phyloP scores from a whole-genome alignment of 2,329 filamentous ascomycete genomes.

The Oidium heveae region DNA sequence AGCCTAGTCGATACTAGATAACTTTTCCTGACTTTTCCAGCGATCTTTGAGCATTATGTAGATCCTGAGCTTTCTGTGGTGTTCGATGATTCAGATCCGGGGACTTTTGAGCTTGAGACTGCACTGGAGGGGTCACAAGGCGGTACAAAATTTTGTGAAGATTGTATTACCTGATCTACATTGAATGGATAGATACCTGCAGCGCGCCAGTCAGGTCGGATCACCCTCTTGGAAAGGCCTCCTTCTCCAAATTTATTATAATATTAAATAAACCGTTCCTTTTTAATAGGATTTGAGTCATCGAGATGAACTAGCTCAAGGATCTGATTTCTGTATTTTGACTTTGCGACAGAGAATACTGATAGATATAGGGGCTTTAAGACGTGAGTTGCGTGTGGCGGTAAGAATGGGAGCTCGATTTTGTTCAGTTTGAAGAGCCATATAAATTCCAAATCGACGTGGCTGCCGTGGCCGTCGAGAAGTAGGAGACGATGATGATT shows the following conservation, averaged over 20 bases:
- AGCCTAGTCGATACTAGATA: no score
- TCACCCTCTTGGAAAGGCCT: background rate
- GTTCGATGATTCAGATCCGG: no score
- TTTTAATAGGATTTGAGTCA: background rate
- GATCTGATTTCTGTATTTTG: background rate
- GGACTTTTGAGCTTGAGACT: no score
- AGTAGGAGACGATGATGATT: background rate
- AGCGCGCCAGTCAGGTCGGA: background rate
- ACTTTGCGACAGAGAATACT: background rate
- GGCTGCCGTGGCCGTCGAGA: background rate
- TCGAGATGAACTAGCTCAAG: background rate
- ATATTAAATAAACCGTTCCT: background rate
- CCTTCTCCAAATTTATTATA: background rate
- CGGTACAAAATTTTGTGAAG: no score
- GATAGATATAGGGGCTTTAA: background rate
- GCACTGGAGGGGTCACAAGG: no score
- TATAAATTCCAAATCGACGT: background rate
- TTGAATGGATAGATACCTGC: background rate
- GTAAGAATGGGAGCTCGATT: background rate
- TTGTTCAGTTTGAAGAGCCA: background rate
- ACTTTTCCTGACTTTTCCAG: no score
- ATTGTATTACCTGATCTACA: background rate
- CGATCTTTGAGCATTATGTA: no score
- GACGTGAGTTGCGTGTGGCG: background rate
- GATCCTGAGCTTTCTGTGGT: no score